Percentiles rank a stretch among this genome's conserved stretches.
These are phyloP conservation scores for Pochonia chlamydosporia DNA, from an alignment of 2,329 filamentous ascomycete genomes.

Conservation along the genomic window DNA sequence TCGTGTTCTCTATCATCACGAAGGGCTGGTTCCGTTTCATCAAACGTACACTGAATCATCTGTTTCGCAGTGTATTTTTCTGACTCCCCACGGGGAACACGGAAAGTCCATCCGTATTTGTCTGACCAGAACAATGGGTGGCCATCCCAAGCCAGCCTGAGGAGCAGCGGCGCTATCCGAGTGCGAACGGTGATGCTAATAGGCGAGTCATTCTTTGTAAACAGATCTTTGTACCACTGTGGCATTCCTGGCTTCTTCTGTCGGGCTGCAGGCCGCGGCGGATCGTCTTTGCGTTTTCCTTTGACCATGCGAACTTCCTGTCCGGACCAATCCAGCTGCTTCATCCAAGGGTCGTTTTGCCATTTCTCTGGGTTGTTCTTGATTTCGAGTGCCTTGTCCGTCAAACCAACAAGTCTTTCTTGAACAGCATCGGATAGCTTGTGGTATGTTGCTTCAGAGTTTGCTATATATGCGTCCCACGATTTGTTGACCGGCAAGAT, in stretches of 20 bases:
- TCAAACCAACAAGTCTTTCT: constrained; percentile 65
- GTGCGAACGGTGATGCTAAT: constrained; percentile 83
- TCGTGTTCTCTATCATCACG: constrained; percentile 58
- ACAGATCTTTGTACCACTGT: constrained; percentile 92
- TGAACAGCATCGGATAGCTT: constrained; percentile 71
- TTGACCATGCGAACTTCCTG: constrained; percentile 91
- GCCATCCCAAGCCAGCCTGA: constrained; percentile 83
- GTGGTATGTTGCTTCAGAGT: constrained; percentile 80
- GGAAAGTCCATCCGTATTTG: constrained; percentile 88
- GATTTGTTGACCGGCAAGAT: constrained; percentile 84
- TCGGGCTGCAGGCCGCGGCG: constrained; percentile 67
- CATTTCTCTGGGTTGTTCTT: constrained; percentile 67
- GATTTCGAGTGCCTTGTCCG: constrained; percentile 69
- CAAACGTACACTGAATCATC: constrained; percentile 71
- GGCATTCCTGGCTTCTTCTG: constrained; percentile 96
- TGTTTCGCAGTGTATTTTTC: constrained; percentile 63
- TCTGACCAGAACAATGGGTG: constrained; percentile 91
- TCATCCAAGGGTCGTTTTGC: constrained; percentile 79
- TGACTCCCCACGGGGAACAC: constrained; percentile 58
- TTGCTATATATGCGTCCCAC: constrained; percentile 80
- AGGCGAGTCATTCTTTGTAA: constrained; percentile 57
- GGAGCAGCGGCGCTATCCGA: constrained; percentile 75
- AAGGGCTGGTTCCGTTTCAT: constrained; percentile 62
- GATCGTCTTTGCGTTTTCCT: constrained; percentile 79
- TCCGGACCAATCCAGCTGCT: constrained; percentile 90